Percentiles rank a stretch among this genome's conserved stretches.
Conservation (phyloP, 805 yeast species). For the Starmerella sp. region DNA sequence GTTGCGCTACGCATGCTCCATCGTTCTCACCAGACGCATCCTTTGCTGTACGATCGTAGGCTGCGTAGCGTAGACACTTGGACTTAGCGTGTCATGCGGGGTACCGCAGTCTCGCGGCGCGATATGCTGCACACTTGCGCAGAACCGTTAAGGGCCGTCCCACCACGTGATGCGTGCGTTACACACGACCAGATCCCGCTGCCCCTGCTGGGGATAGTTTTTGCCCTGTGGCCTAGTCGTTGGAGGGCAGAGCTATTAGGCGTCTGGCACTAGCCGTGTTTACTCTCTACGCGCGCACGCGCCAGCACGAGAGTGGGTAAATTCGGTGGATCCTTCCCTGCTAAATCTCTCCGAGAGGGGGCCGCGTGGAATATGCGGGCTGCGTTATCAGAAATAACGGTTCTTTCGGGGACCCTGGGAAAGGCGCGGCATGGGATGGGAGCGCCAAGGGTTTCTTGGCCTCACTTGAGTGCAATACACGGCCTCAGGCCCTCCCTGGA, state of each 20-base stretch:
- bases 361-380: conserved; percentile 26
- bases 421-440: conserved; percentile 26
- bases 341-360: conserved; percentile 23
- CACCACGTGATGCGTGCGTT: background rate
- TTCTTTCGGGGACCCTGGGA: conserved; percentile 21
- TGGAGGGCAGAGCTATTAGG: background rate
- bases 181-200: background rate
- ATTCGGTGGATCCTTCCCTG: conserved; percentile 26
- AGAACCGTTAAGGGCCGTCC: no score
- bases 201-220: background rate
- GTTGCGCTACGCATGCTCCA: no score
- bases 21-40: no score
- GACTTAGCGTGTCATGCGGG: no score
- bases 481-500: conserved; percentile 16
- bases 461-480: conserved; percentile 27
- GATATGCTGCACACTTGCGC: no score
- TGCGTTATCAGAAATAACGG: conserved; percentile 27
- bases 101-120: no score
- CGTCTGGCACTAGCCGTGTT: conserved; percentile 24
- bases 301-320: conserved; percentile 26
- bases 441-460: background rate
- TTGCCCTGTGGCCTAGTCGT: conserved; percentile 18
- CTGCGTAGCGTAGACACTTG: no score
- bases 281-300: conserved; percentile 22
- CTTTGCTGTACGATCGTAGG: no score